phyloP scores from a whole-genome alignment of 164 flowering plant species.

The Berberis thunbergii region DNA sequence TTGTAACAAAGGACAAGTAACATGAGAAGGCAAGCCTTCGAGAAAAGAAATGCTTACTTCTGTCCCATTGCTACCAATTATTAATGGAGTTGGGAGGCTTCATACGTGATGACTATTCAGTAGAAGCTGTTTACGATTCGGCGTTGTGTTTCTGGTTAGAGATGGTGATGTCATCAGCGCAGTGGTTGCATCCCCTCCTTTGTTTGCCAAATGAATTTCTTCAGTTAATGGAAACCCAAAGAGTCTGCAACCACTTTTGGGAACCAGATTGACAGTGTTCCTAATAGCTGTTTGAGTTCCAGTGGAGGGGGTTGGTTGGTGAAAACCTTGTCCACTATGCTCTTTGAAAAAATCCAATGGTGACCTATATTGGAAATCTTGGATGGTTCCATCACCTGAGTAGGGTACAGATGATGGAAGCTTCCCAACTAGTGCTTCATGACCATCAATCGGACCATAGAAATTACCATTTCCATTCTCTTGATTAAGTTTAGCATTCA shows the following conservation, averaged over 20 bases:
- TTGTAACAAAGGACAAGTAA: conserved; percentile 14
- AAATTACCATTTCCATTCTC: conserved; percentile 13
- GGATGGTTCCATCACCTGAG: background rate
- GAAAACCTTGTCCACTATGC: conserved; percentile 14
- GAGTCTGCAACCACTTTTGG: conserved; percentile 55
- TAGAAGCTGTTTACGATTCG: conserved; percentile 20
- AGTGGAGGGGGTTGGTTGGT: conserved; percentile 6
- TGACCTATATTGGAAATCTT: conserved; percentile 12
- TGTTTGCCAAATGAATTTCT: conserved; percentile 21
- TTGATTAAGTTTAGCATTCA: conserved; percentile 9
- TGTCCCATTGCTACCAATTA: conserved; percentile 24
- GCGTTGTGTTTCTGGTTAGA: conserved; percentile 8
- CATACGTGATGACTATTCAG: conserved; percentile 24
- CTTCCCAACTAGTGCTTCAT: conserved; percentile 16
- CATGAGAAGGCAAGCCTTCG: conserved; percentile 22
- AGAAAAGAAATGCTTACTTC: conserved; percentile 30
- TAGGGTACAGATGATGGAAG: conserved; percentile 9
- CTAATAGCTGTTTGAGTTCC: conserved; percentile 17
- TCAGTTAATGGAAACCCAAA: conserved; percentile 79
- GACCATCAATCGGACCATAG: conserved; percentile 8
- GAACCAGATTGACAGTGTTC: conserved; percentile 17
- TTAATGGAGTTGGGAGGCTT: conserved; percentile 26
- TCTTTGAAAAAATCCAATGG: conserved; percentile 18
- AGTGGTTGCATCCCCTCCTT: conserved; percentile 14
- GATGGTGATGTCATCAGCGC: conserved; percentile 10